Conservation (phyloP, 139 green algal genomes). For the Chlorella sp. region DNA sequence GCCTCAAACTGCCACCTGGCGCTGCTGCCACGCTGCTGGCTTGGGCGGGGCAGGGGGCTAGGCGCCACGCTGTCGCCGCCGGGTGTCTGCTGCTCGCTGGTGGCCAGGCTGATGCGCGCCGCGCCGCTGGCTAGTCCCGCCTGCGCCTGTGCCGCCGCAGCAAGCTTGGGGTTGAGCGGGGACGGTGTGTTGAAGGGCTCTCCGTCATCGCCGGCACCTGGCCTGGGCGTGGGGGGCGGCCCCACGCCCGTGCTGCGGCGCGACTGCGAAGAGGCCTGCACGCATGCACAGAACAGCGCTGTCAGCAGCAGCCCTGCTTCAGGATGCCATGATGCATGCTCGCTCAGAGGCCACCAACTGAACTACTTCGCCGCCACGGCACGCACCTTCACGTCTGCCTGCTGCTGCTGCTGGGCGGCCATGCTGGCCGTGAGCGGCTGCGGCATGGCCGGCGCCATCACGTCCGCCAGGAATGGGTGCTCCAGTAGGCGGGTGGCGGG, state of each 20-base stretch:
- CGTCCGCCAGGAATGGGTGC: constrained; percentile 74
- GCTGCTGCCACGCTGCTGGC: background rate
- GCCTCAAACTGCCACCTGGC: background rate
- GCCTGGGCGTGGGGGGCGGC: too few species aligned
- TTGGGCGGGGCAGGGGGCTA: constrained; percentile 11
- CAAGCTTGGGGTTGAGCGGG: constrained; percentile 33
- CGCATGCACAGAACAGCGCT: too few species aligned
- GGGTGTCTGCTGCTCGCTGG: background rate
- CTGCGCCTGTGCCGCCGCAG: background rate
- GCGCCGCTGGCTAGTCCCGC: constrained; percentile 1
- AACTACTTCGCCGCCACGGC: too few species aligned
- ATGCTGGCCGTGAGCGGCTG: background rate
- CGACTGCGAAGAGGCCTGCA: too few species aligned
- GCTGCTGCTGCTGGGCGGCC: constrained; percentile 1
- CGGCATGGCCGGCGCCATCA: background rate
- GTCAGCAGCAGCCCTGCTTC: too few species aligned
- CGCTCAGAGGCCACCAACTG: too few species aligned
- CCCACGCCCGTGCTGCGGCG: too few species aligned
- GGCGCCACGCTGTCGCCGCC: background rate
- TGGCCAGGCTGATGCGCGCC: constrained; percentile 14
- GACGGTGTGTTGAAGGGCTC: constrained; percentile 38
- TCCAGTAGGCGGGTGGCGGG: constrained; percentile 71
- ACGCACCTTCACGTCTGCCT: constrained; percentile 5
- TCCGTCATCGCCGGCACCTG: too few species aligned
- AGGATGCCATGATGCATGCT: too few species aligned